phyloP scores from a whole-genome alignment of 495 filamentous ascomycete genomes.

The Penicillium silybi region DNA sequence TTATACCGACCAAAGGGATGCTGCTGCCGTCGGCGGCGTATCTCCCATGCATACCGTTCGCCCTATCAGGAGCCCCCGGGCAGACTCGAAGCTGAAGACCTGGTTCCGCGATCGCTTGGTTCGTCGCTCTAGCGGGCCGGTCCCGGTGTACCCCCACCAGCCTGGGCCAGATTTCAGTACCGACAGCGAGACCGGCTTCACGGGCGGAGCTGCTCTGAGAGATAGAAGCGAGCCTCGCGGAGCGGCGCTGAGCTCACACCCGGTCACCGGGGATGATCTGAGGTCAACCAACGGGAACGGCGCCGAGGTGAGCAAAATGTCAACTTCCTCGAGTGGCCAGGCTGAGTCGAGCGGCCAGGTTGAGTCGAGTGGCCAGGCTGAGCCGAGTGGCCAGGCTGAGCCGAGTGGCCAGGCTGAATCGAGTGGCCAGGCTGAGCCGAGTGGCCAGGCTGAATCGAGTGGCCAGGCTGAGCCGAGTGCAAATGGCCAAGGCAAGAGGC shows the following conservation, averaged over 20 bases:
- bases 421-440: too few relatives aligned
- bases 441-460: too few relatives aligned
- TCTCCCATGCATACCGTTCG: conserved; percentile 10
- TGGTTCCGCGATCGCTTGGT: conserved; percentile 29
- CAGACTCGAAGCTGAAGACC: conserved; percentile 27
- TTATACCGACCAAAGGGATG: conserved; percentile 13
- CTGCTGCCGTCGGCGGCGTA: conserved; percentile 4
- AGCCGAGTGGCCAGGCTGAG: too few relatives aligned
- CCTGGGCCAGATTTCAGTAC: conserved; percentile 20
- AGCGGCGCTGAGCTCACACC: conserved; percentile 34
- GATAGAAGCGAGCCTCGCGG: conserved; percentile 15
- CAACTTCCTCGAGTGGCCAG: too few relatives aligned
- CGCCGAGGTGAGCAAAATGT: conserved; percentile 8
- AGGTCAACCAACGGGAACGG: conserved; percentile 10
- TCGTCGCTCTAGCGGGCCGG: conserved; percentile 18
- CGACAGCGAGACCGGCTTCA: conserved; percentile 15
- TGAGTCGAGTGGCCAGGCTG: too few relatives aligned
- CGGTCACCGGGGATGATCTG: conserved; percentile 24
- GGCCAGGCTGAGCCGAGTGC: conserved; percentile 1
- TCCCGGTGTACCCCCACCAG: conserved; percentile 22
- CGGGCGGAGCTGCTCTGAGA: conserved; percentile 21
- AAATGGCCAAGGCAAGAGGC: conserved; percentile 19
- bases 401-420: too few relatives aligned
- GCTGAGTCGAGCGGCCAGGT: too few relatives aligned
- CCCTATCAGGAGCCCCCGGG: conserved; percentile 20